Base-by-base conservation (phyloP, 257 asterid genomes). In the Striga asiatica region DNA sequence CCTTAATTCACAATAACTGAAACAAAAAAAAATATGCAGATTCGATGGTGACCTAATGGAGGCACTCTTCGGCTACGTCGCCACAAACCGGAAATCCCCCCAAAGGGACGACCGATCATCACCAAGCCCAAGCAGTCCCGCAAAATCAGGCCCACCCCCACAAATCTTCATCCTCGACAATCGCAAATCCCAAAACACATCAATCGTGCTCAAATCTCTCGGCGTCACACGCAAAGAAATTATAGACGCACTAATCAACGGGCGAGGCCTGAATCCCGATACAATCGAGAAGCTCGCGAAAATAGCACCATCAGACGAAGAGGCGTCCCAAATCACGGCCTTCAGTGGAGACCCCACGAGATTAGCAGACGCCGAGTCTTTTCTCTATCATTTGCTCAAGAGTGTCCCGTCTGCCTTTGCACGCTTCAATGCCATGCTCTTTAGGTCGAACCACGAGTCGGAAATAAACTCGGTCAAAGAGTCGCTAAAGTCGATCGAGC, bases 1-100 rank as follows among this genome's bases (percentile, higher is more conserved):
- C n/a, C n/a, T n/a, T n/a, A n/a, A n/a, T n/a, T n/a, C n/a, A n/a
- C n/a, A n/a, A n/a, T n/a, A n/a, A n/a, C n/a, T n/a, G n/a, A n/a
- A n/a, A n/a, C n/a, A n/a, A n/a, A n/a, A n/a, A n/a, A n/a, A n/a
- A n/a, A n/a, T n/a, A 4, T 77, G 64, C 78, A 92, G 99, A 77
- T 82, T 88, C 58, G 95, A 92, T 58, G 99, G 81, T 41, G 89
- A 85, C 66, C 84, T 88, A 19, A 88, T 92, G 97, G 99, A 92
- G 74, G 95, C 99, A 5, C 89, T 92, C 45, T 92, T 92, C 42
- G 99, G 99, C 25, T 76, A 47, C 18, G 99, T 92, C 0, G 99
- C 99, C 6, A 77, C 79, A 11, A 81, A 85, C 66, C 57, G 81
- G 65, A 88, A 78, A 47, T 85, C 99, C 1, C 93, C 97, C 0